Base-by-base conservation (phyloP, 2,329 filamentous ascomycete species). In the Pseudogymnoascus pannorum region DNA sequence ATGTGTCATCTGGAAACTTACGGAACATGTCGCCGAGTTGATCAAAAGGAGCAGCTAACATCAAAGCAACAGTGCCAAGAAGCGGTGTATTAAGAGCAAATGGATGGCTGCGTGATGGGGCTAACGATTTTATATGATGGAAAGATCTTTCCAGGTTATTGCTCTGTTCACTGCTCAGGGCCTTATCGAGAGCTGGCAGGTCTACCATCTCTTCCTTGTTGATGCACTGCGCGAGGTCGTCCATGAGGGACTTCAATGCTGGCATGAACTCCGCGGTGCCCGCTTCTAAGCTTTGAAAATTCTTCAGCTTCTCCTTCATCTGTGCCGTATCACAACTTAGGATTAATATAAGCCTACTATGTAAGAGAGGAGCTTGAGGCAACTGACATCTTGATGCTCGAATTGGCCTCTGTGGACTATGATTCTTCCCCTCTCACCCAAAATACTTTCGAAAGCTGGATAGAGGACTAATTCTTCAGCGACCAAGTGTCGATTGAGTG, bases 31-130 rank as follows among this genome's bases (percentile, higher is more conserved):
- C 82, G 36, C 72, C 72, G 33, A 87, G 64, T 62, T 77, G 78
- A 68, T 86, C 84, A n/a, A 86, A 73, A 0, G 83, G 83, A 11
- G 83, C 81, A 0, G 79, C 72, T 70, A 86, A 64, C 20, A 87
- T 65, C 0, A 79, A 81, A 61, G 76, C 77, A 0, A 76, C 79
- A 0, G 78, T 82, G 74, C 85, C 82, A 62, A 83, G 85, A 0
- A 79, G 79, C 2, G 81, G 81, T 38, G 36, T 38, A 38, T 18
- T 38, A 18, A 18, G 36, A 38, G 36, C 36, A 38, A 38, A n/a
- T 38, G n/a, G n/a, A 38, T 38, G 36, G n/a, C 36, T 38, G n/a
- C 36, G 36, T 38, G 36, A 38, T 38, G n/a, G n/a, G n/a, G 36
- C 36, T 38, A 38, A 38, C n/a, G 36, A 38, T 18, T 38, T 38